These are phyloP conservation scores for Viola pubescens DNA, from an alignment of 441 rosid genomes.

Conservation along the genomic window DNA sequence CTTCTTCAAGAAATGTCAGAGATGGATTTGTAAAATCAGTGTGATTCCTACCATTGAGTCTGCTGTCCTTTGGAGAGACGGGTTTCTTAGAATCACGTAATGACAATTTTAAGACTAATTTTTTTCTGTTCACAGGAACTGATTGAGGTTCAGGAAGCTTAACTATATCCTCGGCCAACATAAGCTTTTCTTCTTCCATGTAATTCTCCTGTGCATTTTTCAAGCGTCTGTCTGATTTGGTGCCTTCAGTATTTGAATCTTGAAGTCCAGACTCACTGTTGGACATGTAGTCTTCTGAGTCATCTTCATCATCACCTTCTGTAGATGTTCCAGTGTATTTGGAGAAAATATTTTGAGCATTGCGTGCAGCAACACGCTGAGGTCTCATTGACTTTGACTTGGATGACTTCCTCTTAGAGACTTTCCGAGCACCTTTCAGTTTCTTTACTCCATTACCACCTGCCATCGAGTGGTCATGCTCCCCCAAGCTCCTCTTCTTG, in stretches of 20 bases:
- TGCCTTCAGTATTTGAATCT: slow-evolving; percentile 46
- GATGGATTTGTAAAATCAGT: slow-evolving; percentile 30
- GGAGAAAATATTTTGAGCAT: slow-evolving; percentile 69
- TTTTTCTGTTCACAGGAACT: slow-evolving; percentile 43
- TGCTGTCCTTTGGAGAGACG: slow-evolving; percentile 31
- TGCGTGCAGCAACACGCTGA: slow-evolving; percentile 87
- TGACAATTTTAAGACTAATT: slow-evolving; percentile 65
- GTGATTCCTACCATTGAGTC: slow-evolving; percentile 23
- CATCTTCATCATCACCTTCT: slow-evolving; percentile 59
- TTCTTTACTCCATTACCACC: slow-evolving; percentile 44
- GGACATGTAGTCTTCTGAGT: slow-evolving; percentile 53
- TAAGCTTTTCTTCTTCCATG: slow-evolving; percentile 49
- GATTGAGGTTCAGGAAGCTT: slow-evolving; percentile 31
- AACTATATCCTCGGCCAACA: slow-evolving; percentile 15
- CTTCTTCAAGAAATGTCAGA: slow-evolving; percentile 33
- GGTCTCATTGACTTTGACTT: slow-evolving; percentile 65
- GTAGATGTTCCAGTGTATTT: slow-evolving; percentile 68
- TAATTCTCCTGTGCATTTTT: slow-evolving; percentile 31
- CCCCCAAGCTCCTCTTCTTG: slow-evolving; percentile 69
- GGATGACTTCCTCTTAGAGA: slow-evolving; percentile 47
- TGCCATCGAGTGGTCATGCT: slow-evolving; percentile 34
- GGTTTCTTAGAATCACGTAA: slow-evolving; percentile 22
- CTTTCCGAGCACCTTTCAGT: slow-evolving; percentile 45
- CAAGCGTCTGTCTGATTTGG: slow-evolving; percentile 43
- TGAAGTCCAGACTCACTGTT: slow-evolving; percentile 56